These are phyloP conservation scores for Soucietia sequanensis DNA, from an alignment of 805 yeast species.

Conservation along the genomic window DNA sequence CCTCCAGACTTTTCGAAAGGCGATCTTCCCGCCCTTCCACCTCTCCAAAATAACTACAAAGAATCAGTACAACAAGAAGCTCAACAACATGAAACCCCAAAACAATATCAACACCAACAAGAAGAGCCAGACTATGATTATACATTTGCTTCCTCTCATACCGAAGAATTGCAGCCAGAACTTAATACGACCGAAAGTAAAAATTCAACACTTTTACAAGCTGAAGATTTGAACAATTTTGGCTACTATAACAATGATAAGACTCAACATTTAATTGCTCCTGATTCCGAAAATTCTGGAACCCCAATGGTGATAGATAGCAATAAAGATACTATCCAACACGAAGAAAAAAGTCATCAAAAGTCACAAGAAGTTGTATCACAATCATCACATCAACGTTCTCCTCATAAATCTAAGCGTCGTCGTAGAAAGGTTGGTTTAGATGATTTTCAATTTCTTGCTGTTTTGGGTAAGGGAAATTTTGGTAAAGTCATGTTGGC, in stretches of 20 bases:
- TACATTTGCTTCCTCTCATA: conserved; percentile 19
- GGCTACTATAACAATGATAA: conserved; percentile 23
- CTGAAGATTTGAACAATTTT: conserved; percentile 23
- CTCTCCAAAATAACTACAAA: conserved; percentile 9
- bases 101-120: conserved; percentile 11
- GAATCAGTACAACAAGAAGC: conserved; percentile 9
- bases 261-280: conserved; percentile 15
- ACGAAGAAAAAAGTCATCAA: no score
- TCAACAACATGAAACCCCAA: conserved; percentile 13
- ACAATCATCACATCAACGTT: conserved; percentile 3
- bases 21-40: conserved; percentile 6
- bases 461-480: conserved; percentile 97
- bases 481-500: conserved; percentile 98
- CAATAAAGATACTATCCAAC: conserved; percentile 1
- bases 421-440: conserved; percentile 78
- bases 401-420: conserved; percentile 23
- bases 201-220: background rate
- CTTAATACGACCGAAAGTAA: background rate
- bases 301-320: background rate
- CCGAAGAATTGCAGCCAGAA: no score
- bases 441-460: conserved; percentile 91
- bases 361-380: conserved; percentile 3
- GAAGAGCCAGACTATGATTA: conserved; percentile 12
- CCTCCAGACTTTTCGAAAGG: conserved; percentile 13
- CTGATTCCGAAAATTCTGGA: conserved; percentile 5